Conservation (phyloP, 225 moss, liverwort and hornwort genomes). For the Straminergon stramineum region DNA sequence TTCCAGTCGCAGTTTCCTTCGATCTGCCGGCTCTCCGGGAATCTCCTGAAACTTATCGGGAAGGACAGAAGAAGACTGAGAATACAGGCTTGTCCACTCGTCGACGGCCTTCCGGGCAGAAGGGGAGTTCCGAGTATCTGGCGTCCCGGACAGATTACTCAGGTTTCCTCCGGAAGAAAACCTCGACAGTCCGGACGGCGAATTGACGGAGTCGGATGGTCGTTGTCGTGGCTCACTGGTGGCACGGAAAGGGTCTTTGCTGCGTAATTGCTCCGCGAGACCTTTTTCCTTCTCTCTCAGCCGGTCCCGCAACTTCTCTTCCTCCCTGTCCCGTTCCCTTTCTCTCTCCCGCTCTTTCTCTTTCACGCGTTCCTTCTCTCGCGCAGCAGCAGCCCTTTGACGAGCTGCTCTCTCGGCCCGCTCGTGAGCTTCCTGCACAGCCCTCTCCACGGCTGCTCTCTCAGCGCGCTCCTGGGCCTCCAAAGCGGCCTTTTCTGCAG, state of each 20-base stretch:
- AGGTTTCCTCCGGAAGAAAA: slow-evolving; percentile 33
- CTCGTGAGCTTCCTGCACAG: slow-evolving; percentile 54
- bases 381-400: slow-evolving; percentile 47
- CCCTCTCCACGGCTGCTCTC: slow-evolving; percentile 72
- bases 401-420: slow-evolving; percentile 53
- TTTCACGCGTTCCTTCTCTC: slow-evolving; percentile 54
- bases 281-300: slow-evolving; percentile 46
- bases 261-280: slow-evolving; percentile 44
- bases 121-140: not conserved
- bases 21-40: slow-evolving; percentile 39
- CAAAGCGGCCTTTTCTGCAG: slow-evolving; percentile 59
- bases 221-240: slow-evolving; percentile 62
- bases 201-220: slow-evolving; percentile 3
- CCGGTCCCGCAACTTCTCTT: slow-evolving; percentile 43
- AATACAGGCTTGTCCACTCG: slow-evolving; percentile 51
- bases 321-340: slow-evolving; percentile 36
- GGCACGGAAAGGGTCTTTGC: slow-evolving; percentile 43
- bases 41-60: slow-evolving; percentile 50
- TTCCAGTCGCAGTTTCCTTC: slow-evolving; percentile 53
- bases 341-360: slow-evolving; percentile 46
- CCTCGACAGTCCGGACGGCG: slow-evolving; percentile 18
- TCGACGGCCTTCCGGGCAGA: slow-evolving; percentile 30
- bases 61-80: slow-evolving; percentile 5
- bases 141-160: slow-evolving; percentile 14
- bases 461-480: slow-evolving; percentile 79